Base-by-base conservation (phyloP, 805 yeast genomes). In the Wickerhamiella dianesei region DNA sequence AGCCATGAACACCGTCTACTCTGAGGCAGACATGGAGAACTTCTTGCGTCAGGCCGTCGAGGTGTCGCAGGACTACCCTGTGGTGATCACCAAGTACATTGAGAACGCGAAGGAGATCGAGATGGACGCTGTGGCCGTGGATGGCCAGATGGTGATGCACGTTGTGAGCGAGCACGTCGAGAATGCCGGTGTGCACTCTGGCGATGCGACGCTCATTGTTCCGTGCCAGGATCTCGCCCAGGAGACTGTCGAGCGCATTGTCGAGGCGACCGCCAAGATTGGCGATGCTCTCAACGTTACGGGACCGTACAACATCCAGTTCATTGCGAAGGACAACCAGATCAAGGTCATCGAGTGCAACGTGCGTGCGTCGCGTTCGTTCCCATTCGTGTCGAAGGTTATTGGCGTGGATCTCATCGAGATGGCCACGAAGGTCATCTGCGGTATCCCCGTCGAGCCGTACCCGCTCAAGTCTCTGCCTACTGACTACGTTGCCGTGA, bases 151-250 rank as follows among this genome's bases (percentile, higher is more conserved):
- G 69, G 76, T 92, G 57, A 85, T 89, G 87, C 97, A 89, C 65
- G 97, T 87, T 63, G 96, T 89, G 49, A 86, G 96, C 47, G 97
- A 92, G 69, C 98, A 89, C 65, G 96, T 92, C 55, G 98, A 89
- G 71, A 89, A 89, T 63, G 98, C 98, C 21, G 98, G 98, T 76
- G 96, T 89, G 40, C 98, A 89, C 68, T 89, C 97, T 45, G 98
- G 98, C 74, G 98, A 89, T 68, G 98, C 98, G 51, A 92, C 97
- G 43, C 71, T 89, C 61, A 83, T 89, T 64, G 94, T 89, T 49
- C 98, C 98, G 47, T 96, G 96, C 44, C 96, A 89, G 70, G 94
- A 85, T 62, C 75, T 92, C 58, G 89, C 82, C 55, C 84, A 86
- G 50, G 95, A 85, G 69, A 86, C 95, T 41, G 95, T 89, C 46